Evolutionary conservation across 2,329 filamentous ascomycete species (phyloP).

Genomic region (Aureobasidium sp.): DNA sequence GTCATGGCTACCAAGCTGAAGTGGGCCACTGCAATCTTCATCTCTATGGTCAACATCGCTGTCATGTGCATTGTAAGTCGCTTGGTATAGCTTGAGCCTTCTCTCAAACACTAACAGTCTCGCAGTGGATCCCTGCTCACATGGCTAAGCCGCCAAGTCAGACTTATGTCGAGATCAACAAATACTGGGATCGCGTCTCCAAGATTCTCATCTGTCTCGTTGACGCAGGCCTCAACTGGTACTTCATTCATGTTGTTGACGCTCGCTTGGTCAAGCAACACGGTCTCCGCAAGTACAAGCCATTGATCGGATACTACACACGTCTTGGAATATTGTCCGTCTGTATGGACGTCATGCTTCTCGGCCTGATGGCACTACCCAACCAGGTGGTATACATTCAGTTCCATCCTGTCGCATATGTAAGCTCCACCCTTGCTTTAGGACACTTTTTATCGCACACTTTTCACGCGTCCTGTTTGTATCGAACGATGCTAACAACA

Average conservation of each 20-base stretch:
- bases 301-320: slow-evolving; percentile 45
- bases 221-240: slow-evolving; percentile 33
- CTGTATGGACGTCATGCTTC: slow-evolving; percentile 37
- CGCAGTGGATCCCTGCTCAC: slow-evolving; percentile 33
- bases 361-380: slow-evolving; percentile 13
- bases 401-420: slow-evolving; percentile 35
- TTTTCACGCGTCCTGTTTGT: not conserved
- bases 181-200: slow-evolving; percentile 34
- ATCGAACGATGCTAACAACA: not conserved
- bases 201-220: slow-evolving; percentile 34
- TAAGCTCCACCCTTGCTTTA: not conserved
- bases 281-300: slow-evolving; percentile 46
- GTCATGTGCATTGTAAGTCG: slow-evolving; percentile 22
- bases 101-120: not conserved
- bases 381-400: slow-evolving; percentile 37
- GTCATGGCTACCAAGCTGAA: slow-evolving; percentile 28
- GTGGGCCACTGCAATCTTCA: slow-evolving; percentile 31
- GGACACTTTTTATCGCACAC: no score
- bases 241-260: slow-evolving; percentile 40
- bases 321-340: slow-evolving; percentile 45
- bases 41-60: slow-evolving; percentile 30
- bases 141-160: slow-evolving; percentile 25
- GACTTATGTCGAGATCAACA: slow-evolving; percentile 30
- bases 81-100: not conserved
- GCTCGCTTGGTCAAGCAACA: slow-evolving; percentile 40